These are phyloP conservation scores for Termitomyces sp. DNA, from an alignment of 768 basidiomycete species.

Conservation along the genomic window DNA sequence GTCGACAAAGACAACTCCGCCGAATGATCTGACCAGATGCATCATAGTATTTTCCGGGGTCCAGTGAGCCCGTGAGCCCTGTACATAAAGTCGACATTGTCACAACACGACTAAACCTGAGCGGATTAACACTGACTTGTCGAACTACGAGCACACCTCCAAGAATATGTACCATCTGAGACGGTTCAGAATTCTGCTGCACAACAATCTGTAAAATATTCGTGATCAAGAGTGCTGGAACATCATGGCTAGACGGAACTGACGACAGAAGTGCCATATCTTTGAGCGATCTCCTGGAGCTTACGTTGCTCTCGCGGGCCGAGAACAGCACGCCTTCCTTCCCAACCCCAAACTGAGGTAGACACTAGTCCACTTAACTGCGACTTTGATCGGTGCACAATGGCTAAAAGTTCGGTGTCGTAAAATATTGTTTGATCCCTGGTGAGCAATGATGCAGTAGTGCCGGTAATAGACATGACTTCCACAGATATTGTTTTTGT, in stretches of 20 bases:
- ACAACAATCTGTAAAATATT: constrained; percentile 32
- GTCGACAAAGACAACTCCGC: constrained; percentile 55
- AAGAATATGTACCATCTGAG: constrained; percentile 54
- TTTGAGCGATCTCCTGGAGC: constrained; percentile 61
- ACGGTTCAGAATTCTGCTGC: constrained; percentile 59
- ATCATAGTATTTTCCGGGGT: constrained; percentile 75
- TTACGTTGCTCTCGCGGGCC: constrained; percentile 63
- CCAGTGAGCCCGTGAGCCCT: constrained; percentile 76
- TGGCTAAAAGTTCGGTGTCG: constrained; percentile 62
- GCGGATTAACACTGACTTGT: constrained; percentile 44
- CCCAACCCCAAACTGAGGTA: constrained; percentile 76
- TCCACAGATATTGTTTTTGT: constrained; percentile 67
- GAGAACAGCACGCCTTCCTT: constrained; percentile 46
- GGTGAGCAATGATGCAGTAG: constrained; percentile 38
- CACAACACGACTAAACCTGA: neutral
- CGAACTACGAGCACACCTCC: constrained; percentile 71
- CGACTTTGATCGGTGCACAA: constrained; percentile 67
- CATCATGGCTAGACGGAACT: constrained; percentile 17
- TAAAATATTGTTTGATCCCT: constrained; percentile 55
- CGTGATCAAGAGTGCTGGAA: neutral
- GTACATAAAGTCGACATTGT: neutral
- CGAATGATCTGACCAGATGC: constrained; percentile 58
- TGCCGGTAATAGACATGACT: constrained; percentile 53
- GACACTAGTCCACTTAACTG: constrained; percentile 58
- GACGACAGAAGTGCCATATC: constrained; percentile 65